Conservation (phyloP, 140 eudicot species). For the Oenanthe javanica region DNA sequence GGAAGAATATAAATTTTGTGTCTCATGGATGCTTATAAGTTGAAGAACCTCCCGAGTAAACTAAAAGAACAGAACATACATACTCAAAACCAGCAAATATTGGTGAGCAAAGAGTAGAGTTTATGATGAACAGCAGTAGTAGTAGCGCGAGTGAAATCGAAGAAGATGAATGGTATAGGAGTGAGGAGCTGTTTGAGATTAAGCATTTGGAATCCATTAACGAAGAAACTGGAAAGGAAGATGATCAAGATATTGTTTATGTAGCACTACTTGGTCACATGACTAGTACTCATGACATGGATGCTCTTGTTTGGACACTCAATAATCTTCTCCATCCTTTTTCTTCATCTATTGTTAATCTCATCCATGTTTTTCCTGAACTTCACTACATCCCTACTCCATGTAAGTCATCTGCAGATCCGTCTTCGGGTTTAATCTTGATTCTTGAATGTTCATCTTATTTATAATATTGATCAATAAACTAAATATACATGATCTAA, state of each 20-base stretch:
- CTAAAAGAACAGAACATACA: no score
- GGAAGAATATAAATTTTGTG: no score
- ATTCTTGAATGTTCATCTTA: not conserved
- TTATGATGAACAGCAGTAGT: not conserved
- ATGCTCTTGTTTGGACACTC: slow-evolving; percentile 64
- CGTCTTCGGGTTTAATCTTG: not conserved
- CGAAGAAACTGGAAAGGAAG: slow-evolving; percentile 23
- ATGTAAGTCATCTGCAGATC: slow-evolving; percentile 28
- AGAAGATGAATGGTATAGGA: slow-evolving; percentile 16
- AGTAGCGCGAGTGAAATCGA: not conserved
- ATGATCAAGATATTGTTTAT: slow-evolving; percentile 26
- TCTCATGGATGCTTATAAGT: no score
- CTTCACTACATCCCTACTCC: slow-evolving; percentile 58
- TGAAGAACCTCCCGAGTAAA: no score
- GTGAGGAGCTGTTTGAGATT: slow-evolving; percentile 6
- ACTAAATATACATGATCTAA: no score
- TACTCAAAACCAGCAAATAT: no score
- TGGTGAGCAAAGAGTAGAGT: not conserved
- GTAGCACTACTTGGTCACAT: slow-evolving; percentile 33
- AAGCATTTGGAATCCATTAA: slow-evolving; percentile 12
- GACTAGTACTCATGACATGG: slow-evolving; percentile 32
- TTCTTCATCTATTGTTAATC: slow-evolving; percentile 31
- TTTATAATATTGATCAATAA: not conserved
- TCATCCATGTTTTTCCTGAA: slow-evolving; percentile 58
- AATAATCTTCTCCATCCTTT: slow-evolving; percentile 16